A percentile compares a stretch with the other conserved stretches of the same genome.
These are phyloP conservation scores for Aspergillus sparsus DNA, from an alignment of 495 filamentous ascomycete species.

Conservation along the genomic window DNA sequence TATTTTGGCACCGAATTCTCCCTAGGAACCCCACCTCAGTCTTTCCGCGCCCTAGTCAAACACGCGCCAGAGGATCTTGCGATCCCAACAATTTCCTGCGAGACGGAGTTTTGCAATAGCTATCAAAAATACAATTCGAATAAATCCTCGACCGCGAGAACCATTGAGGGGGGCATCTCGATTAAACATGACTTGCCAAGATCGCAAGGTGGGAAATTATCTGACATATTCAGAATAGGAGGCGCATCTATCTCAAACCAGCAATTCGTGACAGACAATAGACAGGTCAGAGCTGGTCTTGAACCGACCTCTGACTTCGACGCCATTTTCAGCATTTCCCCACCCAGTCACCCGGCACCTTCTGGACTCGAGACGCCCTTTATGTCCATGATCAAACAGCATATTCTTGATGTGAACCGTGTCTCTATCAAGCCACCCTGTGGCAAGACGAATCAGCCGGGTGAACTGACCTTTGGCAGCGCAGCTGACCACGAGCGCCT, in stretches of 20 bases:
- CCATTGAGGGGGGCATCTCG: background rate
- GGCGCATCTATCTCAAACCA: conserved; percentile 1
- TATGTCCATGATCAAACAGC: conserved; percentile 6
- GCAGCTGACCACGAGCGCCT: conserved; percentile 6
- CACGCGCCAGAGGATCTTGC: background rate
- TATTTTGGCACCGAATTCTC: conserved; percentile 3
- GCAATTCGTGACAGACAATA: background rate
- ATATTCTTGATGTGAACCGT: conserved; percentile 5
- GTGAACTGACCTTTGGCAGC: conserved; percentile 4
- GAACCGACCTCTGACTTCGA: background rate
- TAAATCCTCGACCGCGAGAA: conserved; percentile 7
- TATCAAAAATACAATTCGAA: conserved; percentile 2
- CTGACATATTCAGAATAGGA: conserved; percentile 8
- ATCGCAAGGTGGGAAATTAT: background rate
- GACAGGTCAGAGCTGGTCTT: background rate
- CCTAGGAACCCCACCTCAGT: conserved; percentile 7
- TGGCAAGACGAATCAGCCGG: background rate
- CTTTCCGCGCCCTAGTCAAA: conserved; percentile 1
- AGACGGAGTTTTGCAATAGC: background rate
- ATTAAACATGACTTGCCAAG: background rate
- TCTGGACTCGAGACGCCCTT: background rate
- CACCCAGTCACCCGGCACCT: background rate
- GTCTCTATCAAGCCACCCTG: conserved; percentile 11
- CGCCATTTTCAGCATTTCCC: conserved; percentile 3
- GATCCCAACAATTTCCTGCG: conserved; percentile 3